Evolutionary conservation across 495 filamentous ascomycete genomes (phyloP), one percentile per base, ranked within the genome.

Genomic region (Penicillium cataractarum): DNA sequence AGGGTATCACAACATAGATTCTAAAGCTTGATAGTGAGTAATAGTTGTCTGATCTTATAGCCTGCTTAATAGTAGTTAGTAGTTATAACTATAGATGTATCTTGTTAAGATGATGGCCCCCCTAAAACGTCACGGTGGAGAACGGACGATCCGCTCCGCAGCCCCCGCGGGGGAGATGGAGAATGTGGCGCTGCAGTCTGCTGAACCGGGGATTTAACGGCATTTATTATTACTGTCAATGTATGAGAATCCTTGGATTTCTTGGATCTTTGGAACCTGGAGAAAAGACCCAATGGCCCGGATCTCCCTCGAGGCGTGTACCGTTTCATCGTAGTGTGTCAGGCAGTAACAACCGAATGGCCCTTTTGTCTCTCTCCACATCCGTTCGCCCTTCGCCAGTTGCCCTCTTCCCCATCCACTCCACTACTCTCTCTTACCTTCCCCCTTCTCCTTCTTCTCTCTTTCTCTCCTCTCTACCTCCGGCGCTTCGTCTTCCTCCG

Each of bases 291-390:
- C 31, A 46, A 46, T 24, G 15, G 21, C 12, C n/a, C 31, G 24
- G 32, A 9, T 26, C 39, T 13, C 55, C 42, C 55, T 29, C 42
- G 35, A 54, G 51, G 17, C 51, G 51, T 19, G 7, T 35, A 55
- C 55, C 49, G 56, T 66, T 59, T 57, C 64, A 66, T 60, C 49
- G 55, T 50, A 60, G 33, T 42, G 64, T 59, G 50, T 55, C 31
- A 60, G 50, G 55, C n/a, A n/a, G n/a, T n/a, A n/a, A n/a, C n/a
- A n/a, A n/a, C n/a, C n/a, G n/a, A n/a, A n/a, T n/a, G n/a, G n/a
- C n/a, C n/a, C n/a, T n/a, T n/a, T 22, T 49, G 22, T 26, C 3
- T 13, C 46, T 17, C 46, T 49, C 51, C 32, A 44, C 32, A 33
- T 40, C 32, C 22, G 27, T 46, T 24, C 42, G 19, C 32, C 15